A percentile compares a stretch with the other conserved stretches of the same genome.
Evolutionary conservation across 768 basidiomycete genomes (phyloP).

Genomic region (Termitomyces sp.): DNA sequence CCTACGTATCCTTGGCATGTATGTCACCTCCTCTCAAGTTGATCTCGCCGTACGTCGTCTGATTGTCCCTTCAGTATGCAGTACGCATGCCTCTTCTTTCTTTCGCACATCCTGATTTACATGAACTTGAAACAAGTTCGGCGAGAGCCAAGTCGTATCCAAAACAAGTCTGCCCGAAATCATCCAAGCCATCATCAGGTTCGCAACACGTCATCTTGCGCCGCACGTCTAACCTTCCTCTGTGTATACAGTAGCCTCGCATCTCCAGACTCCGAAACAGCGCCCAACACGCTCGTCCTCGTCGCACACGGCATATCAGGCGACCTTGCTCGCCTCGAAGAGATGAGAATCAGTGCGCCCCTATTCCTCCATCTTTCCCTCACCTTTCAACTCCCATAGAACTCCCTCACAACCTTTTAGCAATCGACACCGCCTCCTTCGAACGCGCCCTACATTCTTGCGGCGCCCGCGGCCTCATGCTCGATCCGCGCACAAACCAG

Average conservation of each 20-base stretch:
- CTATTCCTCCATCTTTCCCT: neutral
- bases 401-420: constrained; percentile 66
- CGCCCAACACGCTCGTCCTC: constrained; percentile 56
- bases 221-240: neutral
- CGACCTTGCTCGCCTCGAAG: constrained; percentile 59
- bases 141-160: constrained; percentile 63
- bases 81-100: constrained; percentile 32
- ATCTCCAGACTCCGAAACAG: constrained; percentile 72
- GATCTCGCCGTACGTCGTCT: constrained; percentile 11
- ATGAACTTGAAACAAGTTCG: constrained; percentile 47
- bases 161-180: constrained; percentile 68
- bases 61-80: constrained; percentile 47
- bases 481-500: constrained; percentile 50
- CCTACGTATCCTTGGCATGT: constrained; percentile 75
- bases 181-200: constrained; percentile 72
- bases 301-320: constrained; percentile 55
- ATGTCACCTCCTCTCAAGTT: constrained; percentile 18
- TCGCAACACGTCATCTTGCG: constrained; percentile 4
- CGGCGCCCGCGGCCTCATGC: constrained; percentile 56
- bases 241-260: constrained; percentile 49
- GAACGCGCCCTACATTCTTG: constrained; percentile 57
- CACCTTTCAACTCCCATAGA: constrained; percentile 29
- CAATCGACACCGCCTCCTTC: constrained; percentile 58
- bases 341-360: constrained; percentile 78
- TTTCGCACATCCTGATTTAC: neutral